Evolutionary conservation across 805 yeast species (phyloP).

Genomic region (Nakazawaea wickerhamii): DNA sequence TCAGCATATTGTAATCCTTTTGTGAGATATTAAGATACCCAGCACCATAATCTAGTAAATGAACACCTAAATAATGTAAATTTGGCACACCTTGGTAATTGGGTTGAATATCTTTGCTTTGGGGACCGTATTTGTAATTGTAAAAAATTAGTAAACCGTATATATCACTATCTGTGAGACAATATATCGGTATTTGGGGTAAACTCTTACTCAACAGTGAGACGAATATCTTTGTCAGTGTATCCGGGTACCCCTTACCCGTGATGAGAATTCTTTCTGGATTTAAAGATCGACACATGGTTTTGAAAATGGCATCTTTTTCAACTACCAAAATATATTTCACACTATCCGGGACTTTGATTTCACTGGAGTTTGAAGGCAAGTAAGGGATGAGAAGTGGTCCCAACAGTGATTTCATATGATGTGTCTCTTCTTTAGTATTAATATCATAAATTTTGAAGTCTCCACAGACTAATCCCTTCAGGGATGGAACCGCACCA

Average conservation of each 20-base stretch:
- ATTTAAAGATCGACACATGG: constrained; percentile 20
- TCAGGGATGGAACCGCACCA: constrained; percentile 47
- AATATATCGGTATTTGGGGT: constrained; percentile 35
- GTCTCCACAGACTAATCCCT: constrained; percentile 47
- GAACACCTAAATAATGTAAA: constrained; percentile 36
- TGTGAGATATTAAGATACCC: constrained; percentile 24
- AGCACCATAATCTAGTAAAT: constrained; percentile 30
- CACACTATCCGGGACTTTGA: constrained; percentile 17
- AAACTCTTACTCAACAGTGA: constrained; percentile 20
- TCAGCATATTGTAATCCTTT: constrained; percentile 28
- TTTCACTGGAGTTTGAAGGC: constrained; percentile 16
- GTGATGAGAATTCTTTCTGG: constrained; percentile 38
- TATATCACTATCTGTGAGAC: constrained; percentile 59
- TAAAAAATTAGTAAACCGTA: constrained; percentile 52
- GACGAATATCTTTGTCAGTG: constrained; percentile 41
- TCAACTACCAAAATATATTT: constrained; percentile 39
- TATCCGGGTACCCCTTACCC: constrained; percentile 67
- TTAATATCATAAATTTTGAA: constrained; percentile 14
- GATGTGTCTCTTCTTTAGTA: constrained; percentile 13
- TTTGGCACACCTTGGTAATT: no score
- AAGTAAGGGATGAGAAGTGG: constrained; percentile 37
- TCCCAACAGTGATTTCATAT: constrained; percentile 13
- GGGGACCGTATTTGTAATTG: constrained; percentile 27
- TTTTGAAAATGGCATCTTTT: constrained; percentile 33
- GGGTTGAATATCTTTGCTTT: constrained; percentile 7